These are phyloP conservation scores for Ceratobasidium sp. DNA, from an alignment of 1,284 basidiomycete genomes.

Conservation along the genomic window DNA sequence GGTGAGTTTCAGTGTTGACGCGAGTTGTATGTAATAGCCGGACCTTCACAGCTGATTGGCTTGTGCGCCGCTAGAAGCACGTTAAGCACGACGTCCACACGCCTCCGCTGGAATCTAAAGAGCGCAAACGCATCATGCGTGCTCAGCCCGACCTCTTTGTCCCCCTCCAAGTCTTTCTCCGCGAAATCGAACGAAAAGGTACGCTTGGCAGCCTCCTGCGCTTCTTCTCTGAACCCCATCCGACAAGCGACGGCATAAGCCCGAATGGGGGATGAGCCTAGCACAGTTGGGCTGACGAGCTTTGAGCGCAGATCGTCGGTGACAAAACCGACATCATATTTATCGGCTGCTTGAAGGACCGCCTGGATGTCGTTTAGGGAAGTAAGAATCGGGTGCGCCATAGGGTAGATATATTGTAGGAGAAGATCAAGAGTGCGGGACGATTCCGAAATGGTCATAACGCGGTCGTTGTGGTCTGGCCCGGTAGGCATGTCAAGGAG, in stretches of 20 bases:
- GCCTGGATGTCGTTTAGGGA: conserved; percentile 37
- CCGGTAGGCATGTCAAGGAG: conserved; percentile 34
- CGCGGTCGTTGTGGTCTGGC: conserved; percentile 20
- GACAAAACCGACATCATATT: conserved; percentile 39
- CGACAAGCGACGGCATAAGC: conserved; percentile 37
- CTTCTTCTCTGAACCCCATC: conserved; percentile 35
- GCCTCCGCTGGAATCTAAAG: conserved; percentile 35
- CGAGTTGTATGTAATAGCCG: neutral
- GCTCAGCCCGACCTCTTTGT: conserved; percentile 24
- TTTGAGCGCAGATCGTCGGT: conserved; percentile 34
- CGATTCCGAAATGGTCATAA: conserved; percentile 35
- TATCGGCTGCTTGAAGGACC: conserved; percentile 32
- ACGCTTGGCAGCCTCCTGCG: conserved; percentile 33
- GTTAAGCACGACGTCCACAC: conserved; percentile 32
- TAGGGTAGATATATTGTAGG: conserved; percentile 42
- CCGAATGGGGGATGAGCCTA: conserved; percentile 22
- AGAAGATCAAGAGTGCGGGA: conserved; percentile 31
- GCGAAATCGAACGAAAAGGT: conserved; percentile 40
- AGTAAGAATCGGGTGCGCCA: conserved; percentile 16
- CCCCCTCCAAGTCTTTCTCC: conserved; percentile 38
- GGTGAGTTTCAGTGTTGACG: neutral
- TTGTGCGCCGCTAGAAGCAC: conserved; percentile 29
- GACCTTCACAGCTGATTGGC: conserved; percentile 35
- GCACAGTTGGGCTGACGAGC: conserved; percentile 25
- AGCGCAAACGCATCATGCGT: conserved; percentile 37